These are phyloP conservation scores for Pyracantha coccinea DNA, from an alignment of 331 rosid genomes.

Conservation along the genomic window DNA sequence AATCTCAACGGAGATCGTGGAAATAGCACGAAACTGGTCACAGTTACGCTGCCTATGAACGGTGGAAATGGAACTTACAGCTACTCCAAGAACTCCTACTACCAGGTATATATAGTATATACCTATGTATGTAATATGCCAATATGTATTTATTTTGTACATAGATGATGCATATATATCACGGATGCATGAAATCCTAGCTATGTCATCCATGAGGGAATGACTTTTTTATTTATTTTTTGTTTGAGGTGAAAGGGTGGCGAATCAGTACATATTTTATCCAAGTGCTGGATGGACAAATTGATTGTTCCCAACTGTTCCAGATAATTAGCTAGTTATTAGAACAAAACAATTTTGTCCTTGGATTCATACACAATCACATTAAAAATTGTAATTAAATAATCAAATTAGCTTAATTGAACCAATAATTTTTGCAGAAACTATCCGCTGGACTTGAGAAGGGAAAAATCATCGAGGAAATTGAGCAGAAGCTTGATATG, in stretches of 20 bases:
- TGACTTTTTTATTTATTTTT: too few species aligned
- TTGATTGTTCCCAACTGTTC: too few species aligned
- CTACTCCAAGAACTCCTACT: slow-evolving; percentile 28
- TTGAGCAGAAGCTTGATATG: slow-evolving; percentile 25
- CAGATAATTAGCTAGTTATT: too few species aligned
- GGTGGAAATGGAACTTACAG: slow-evolving; percentile 30
- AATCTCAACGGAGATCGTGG: not conserved
- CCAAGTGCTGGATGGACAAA: too few species aligned
- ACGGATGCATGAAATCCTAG: too few species aligned
- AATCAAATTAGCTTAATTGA: not conserved
- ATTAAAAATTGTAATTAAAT: not conserved
- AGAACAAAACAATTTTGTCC: too few species aligned
- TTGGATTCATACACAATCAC: too few species aligned
- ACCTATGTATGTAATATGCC: not conserved
- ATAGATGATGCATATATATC: not conserved
- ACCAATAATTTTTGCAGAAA: slow-evolving; percentile 7
- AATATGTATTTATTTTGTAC: not conserved
- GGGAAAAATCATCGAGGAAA: slow-evolving; percentile 26
- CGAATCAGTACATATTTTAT: too few species aligned
- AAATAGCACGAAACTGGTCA: not conserved
- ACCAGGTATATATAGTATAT: not conserved
- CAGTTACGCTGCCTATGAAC: slow-evolving; percentile 10
- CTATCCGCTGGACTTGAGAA: slow-evolving; percentile 17
- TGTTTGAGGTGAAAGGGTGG: too few species aligned
- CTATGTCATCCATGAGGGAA: too few species aligned